These are phyloP conservation scores for Cryptococcus hybrid DNA, from an alignment of 1,284 basidiomycete species.

Conservation along the genomic window DNA sequence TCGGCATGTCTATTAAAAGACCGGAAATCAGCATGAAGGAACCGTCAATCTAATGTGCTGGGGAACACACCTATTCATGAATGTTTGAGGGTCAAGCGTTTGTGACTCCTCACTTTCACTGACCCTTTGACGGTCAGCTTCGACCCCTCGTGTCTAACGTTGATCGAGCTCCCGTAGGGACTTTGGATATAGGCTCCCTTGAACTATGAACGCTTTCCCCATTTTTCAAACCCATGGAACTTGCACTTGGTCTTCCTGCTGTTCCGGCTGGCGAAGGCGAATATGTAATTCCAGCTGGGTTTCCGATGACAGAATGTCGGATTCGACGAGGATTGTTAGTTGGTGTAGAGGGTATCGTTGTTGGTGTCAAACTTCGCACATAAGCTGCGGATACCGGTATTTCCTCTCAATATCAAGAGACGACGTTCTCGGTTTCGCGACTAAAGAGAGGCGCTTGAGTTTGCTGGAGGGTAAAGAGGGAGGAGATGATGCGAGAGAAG, in stretches of 20 bases:
- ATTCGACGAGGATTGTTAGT: neutral
- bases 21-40: neutral
- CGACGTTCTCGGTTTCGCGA: conserved; percentile 3
- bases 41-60: neutral
- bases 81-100: conserved; percentile 5
- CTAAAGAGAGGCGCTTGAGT: conserved; percentile 12
- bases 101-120: neutral
- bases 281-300: conserved; percentile 11
- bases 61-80: conserved; percentile 13
- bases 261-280: conserved; percentile 3
- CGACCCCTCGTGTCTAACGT: neutral
- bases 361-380: too few species aligned
- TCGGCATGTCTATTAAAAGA: conserved; percentile 35
- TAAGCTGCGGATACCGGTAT: neutral
- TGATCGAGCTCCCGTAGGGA: too few species aligned
- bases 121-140: neutral
- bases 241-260: neutral
- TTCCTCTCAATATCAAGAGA: neutral
- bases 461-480: neutral
- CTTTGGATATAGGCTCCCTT: too few species aligned
- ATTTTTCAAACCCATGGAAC: neutral
- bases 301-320: conserved; percentile 2
- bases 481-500: too few species aligned
- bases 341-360: conserved; percentile 3
- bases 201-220: too few species aligned